Percentiles rank a stretch among this genome's conserved stretches.
These are phyloP conservation scores for Inga laurina DNA, from an alignment of 306 rosid genomes.

Conservation along the genomic window DNA sequence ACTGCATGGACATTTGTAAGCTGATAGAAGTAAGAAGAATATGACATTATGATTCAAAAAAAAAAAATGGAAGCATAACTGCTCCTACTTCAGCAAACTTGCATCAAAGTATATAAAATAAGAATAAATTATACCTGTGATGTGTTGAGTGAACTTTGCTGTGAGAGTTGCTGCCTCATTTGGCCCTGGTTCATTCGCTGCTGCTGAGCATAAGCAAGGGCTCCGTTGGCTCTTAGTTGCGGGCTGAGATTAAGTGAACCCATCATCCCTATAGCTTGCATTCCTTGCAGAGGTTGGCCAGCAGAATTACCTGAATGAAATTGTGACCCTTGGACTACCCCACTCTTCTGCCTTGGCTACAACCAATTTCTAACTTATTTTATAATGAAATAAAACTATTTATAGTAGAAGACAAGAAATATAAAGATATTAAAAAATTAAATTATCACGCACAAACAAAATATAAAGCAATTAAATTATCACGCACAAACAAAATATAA, in stretches of 20 bases:
- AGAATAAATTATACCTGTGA: constrained; percentile 57
- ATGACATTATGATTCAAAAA: not conserved
- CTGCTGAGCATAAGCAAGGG: constrained; percentile 76
- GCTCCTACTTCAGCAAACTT: constrained; percentile 25
- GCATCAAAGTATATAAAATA: constrained; percentile 24
- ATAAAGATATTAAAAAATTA: not conserved
- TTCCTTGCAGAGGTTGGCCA: constrained; percentile 83
- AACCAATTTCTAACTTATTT: constrained; percentile 38
- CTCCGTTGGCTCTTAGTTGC: constrained; percentile 70
- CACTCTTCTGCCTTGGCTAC: constrained; percentile 89
- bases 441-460: not conserved
- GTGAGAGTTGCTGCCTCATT: constrained; percentile 83
- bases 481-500: not conserved
- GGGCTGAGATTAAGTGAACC: constrained; percentile 61
- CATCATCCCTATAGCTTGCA: constrained; percentile 89
- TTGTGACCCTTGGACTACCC: constrained; percentile 77
- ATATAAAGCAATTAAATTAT: not conserved
- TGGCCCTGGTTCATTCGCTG: constrained; percentile 68
- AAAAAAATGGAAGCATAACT: not conserved
- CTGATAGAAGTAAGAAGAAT: constrained; percentile 20
- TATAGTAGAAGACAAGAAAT: not conserved
- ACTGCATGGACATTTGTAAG: constrained; percentile 19
- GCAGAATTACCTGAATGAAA: constrained; percentile 70
- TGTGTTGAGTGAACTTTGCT: constrained; percentile 63
- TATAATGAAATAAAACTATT: constrained; percentile 20